Percentiles rank a stretch among this genome's conserved stretches.
Evolutionary conservation across 116 monocot genomes (phyloP).

Genomic region (Dioscorea cayenensis): DNA sequence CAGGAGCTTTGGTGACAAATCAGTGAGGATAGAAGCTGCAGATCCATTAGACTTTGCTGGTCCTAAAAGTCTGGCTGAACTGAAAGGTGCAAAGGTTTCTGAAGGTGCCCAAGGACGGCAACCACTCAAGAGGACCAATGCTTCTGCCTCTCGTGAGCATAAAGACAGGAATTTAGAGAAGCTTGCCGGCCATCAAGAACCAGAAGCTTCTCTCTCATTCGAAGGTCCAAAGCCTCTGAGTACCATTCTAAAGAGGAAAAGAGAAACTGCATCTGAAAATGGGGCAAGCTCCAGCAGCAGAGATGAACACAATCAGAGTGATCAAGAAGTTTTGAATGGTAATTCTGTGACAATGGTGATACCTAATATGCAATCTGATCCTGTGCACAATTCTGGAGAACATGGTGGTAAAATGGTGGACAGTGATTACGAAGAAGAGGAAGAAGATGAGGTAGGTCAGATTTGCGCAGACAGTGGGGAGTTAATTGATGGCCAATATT

Average conservation of each 20-base stretch:
- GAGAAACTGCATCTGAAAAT: slow-evolving; percentile 17
- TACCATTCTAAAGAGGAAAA: slow-evolving; percentile 61
- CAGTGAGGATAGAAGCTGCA: slow-evolving; percentile 18
- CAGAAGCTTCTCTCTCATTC: slow-evolving; percentile 39
- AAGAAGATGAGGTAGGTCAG: slow-evolving; percentile 2
- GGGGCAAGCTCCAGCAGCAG: slow-evolving; percentile 2
- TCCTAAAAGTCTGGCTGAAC: slow-evolving; percentile 12
- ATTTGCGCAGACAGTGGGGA: slow-evolving; percentile 8
- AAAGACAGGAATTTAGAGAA: slow-evolving; percentile 1
- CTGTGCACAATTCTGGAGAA: not conserved
- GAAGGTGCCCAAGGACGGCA: not conserved
- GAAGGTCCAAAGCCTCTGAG: slow-evolving; percentile 66
- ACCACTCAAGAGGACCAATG: too few relatives aligned
- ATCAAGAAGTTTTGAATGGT: not conserved
- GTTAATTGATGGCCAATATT: not conserved
- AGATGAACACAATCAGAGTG: too few relatives aligned
- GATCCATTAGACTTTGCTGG: slow-evolving; percentile 34
- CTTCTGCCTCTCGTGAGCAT: slow-evolving; percentile 1
- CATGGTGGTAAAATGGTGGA: not conserved
- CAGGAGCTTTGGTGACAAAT: slow-evolving; percentile 8
- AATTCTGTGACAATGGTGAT: not conserved
- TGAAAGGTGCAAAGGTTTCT: slow-evolving; percentile 3
- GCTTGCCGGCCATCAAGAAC: slow-evolving; percentile 13
- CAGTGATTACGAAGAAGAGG: slow-evolving; percentile 9
- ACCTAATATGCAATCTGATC: not conserved